These are phyloP conservation scores for Euphorbia lathyris DNA, from an alignment of 345 rosid species.

Conservation along the genomic window DNA sequence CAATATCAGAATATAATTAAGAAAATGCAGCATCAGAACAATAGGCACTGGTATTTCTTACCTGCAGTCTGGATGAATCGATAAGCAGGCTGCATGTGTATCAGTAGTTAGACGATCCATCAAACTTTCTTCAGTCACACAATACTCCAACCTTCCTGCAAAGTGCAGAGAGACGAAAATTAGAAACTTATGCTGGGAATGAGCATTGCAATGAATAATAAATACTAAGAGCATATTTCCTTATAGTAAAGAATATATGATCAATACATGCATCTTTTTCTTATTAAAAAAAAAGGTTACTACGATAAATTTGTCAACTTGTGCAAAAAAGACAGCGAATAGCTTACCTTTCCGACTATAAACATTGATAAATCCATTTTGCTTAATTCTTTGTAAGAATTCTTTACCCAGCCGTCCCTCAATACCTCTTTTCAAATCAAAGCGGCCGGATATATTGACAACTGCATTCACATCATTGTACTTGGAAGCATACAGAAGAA, in stretches of 20 bases:
- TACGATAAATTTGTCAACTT: neutral
- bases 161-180: neutral
- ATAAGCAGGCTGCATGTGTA: constrained; percentile 49
- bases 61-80: constrained; percentile 61
- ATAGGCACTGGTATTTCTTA: constrained; percentile 14
- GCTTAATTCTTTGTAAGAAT: constrained; percentile 54
- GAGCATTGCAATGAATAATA: neutral
- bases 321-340: neutral
- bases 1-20: neutral
- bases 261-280: neutral
- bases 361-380: constrained; percentile 65
- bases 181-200: neutral
- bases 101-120: constrained; percentile 66
- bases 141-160: constrained; percentile 63
- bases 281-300: neutral
- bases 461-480: constrained; percentile 52
- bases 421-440: constrained; percentile 61
- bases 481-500: constrained; percentile 78
- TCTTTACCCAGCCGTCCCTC: constrained; percentile 72
- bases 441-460: constrained; percentile 76
- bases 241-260: neutral
- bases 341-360: constrained; percentile 53
- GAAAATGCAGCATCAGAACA: no score
- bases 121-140: constrained; percentile 69
- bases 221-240: neutral